Percentiles rank a stretch among this genome's conserved stretches.
These are phyloP conservation scores for Luffa acutangula DNA, from an alignment of 306 rosid genomes.

Conservation along the genomic window DNA sequence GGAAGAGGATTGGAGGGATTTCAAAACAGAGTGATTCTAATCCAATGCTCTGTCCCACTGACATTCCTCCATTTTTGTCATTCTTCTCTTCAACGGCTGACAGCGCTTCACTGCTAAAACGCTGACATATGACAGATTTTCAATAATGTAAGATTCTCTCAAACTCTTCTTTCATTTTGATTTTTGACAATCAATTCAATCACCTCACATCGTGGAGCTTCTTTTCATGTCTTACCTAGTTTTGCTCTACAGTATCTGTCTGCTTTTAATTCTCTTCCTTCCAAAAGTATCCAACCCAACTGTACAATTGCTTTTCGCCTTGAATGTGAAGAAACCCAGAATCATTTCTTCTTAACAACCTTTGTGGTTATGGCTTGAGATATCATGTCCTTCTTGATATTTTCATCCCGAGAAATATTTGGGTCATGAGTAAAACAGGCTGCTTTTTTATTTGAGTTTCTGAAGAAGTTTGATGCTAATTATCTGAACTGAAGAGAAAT, in stretches of 20 bases:
- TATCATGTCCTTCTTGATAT: not conserved
- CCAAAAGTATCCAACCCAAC: not conserved
- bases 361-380: not conserved
- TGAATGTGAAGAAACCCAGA: not conserved
- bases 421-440: not conserved
- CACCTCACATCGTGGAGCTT: not conserved
- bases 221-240: not conserved
- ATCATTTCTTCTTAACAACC: not conserved
- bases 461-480: not conserved
- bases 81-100: conserved; percentile 6
- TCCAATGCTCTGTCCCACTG: not conserved
- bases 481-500: not conserved
- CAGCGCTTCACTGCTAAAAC: not conserved
- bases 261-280: too few relatives aligned
- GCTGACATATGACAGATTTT: not conserved
- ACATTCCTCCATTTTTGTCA: not conserved
- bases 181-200: not conserved
- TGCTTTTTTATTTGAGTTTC: not conserved
- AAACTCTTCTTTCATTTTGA: not conserved
- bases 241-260: not conserved
- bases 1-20: not conserved
- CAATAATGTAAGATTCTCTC: conserved; percentile 9
- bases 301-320: not conserved
- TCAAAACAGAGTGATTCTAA: not conserved
- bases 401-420: not conserved